These are phyloP conservation scores for Tetrastigma voinierianum DNA, from an alignment of 164 flowering plant species.

Conservation along the genomic window DNA sequence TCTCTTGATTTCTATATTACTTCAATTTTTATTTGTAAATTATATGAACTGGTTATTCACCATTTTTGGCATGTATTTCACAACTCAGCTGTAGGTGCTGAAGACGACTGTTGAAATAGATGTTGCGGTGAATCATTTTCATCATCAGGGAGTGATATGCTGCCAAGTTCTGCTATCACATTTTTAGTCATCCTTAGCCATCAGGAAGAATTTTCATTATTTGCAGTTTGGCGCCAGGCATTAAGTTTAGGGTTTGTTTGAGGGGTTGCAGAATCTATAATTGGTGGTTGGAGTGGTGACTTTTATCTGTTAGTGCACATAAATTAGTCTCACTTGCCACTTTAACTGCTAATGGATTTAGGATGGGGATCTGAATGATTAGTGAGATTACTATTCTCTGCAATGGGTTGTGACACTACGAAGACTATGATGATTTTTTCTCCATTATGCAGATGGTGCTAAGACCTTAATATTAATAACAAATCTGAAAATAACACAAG, in stretches of 20 bases:
- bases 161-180: slow-evolving; percentile 44
- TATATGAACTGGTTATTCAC: slow-evolving; percentile 96
- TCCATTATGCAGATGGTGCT: too few species aligned
- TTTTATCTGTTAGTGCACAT: neutral
- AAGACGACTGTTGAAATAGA: slow-evolving; percentile 91
- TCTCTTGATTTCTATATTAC: neutral
- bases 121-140: slow-evolving; percentile 92
- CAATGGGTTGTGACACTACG: too few species aligned
- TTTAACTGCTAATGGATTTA: neutral
- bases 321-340: neutral
- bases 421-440: too few species aligned
- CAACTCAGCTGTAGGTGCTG: slow-evolving; percentile 97
- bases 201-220: neutral
- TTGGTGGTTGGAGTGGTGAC: neutral
- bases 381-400: neutral
- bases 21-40: slow-evolving; percentile 41
- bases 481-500: too few species aligned
- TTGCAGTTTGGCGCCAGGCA: neutral
- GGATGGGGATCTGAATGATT: neutral
- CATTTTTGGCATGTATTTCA: slow-evolving; percentile 99
- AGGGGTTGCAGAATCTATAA: neutral
- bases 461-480: too few species aligned
- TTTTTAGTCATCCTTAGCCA: neutral
- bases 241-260: neutral
- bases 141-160: slow-evolving; percentile 79